Percentiles rank a stretch among this genome's conserved stretches.
phyloP scores from a whole-genome alignment of 2,329 filamentous ascomycete species.

The Periconia macrospinosa region DNA sequence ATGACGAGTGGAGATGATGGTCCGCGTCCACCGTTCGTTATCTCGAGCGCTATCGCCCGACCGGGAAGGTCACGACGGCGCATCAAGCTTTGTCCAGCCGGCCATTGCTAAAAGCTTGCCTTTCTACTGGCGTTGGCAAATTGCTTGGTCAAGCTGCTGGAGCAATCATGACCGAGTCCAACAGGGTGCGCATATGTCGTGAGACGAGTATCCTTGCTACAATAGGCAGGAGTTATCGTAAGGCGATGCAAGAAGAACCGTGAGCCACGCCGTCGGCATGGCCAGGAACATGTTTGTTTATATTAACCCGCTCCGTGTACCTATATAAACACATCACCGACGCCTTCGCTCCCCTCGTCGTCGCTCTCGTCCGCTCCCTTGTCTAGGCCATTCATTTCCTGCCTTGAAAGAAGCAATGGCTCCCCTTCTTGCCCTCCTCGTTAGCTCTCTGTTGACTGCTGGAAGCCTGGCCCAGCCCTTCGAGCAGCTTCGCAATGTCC shows the following conservation, averaged over 20 bases:
- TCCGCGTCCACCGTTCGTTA: not conserved
- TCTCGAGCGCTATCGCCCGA: not conserved
- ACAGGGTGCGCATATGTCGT: not conserved
- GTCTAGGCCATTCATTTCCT: not conserved
- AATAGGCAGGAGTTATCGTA: not conserved
- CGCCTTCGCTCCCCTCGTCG: not conserved
- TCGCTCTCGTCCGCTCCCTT: not conserved
- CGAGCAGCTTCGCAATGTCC: slow-evolving; percentile 25
- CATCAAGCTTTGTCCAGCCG: not conserved
- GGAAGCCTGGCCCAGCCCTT: slow-evolving; percentile 26
- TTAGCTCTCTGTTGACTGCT: slow-evolving; percentile 26
- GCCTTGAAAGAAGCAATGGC: slow-evolving; percentile 14
- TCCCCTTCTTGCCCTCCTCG: slow-evolving; percentile 24
- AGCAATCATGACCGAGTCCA: not conserved
- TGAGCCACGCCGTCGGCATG: not conserved
- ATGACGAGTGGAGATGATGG: not conserved
- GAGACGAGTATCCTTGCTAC: not conserved
- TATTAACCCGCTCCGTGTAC: no score
- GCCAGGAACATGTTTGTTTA: not conserved
- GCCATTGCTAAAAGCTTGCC: not conserved
- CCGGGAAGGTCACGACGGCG: not conserved
- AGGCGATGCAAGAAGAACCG: not conserved
- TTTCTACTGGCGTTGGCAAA: not conserved
- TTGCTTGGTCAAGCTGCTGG: not conserved
- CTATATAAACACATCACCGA: no score